These are phyloP conservation scores for Microbotryum saponariae DNA, from an alignment of 1,284 basidiomycete genomes.

Conservation along the genomic window DNA sequence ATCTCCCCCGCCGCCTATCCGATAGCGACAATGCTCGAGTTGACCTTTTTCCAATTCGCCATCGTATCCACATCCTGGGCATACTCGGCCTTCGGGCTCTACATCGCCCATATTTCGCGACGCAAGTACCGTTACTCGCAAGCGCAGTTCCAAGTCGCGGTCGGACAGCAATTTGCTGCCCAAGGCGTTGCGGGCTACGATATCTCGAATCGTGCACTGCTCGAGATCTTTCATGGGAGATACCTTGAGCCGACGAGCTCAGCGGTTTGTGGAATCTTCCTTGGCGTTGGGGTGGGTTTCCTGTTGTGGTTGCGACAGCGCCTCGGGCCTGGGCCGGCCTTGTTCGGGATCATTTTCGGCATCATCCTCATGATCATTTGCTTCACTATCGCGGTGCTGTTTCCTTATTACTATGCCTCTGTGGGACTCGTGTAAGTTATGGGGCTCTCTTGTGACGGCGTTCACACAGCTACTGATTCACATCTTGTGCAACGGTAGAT, in stretches of 20 bases:
- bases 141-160: constrained; percentile 5
- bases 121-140: constrained; percentile 6
- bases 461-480: too few relatives aligned
- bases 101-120: constrained; percentile 23
- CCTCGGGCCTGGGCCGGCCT: constrained; percentile 18
- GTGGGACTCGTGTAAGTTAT: constrained; percentile 12
- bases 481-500: constrained; percentile 10
- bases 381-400: constrained; percentile 22
- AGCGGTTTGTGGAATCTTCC: constrained; percentile 25
- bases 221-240: constrained; percentile 18
- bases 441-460: too few relatives aligned
- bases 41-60: constrained; percentile 24
- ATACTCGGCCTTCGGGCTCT: constrained; percentile 15
- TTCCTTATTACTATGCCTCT: constrained; percentile 27
- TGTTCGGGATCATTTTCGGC: constrained; percentile 6
- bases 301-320: constrained; percentile 19
- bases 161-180: constrained; percentile 2
- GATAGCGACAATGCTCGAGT: constrained; percentile 17
- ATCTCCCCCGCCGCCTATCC: constrained; percentile 23
- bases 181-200: constrained; percentile 7
- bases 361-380: constrained; percentile 18
- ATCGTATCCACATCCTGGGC: constrained; percentile 19
- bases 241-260: constrained; percentile 18
- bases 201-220: constrained; percentile 1
- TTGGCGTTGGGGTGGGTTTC: constrained; percentile 19